These are phyloP conservation scores for Plectosphaerella plurivora DNA, from an alignment of 2,329 filamentous ascomycete species.

Conservation along the genomic window DNA sequence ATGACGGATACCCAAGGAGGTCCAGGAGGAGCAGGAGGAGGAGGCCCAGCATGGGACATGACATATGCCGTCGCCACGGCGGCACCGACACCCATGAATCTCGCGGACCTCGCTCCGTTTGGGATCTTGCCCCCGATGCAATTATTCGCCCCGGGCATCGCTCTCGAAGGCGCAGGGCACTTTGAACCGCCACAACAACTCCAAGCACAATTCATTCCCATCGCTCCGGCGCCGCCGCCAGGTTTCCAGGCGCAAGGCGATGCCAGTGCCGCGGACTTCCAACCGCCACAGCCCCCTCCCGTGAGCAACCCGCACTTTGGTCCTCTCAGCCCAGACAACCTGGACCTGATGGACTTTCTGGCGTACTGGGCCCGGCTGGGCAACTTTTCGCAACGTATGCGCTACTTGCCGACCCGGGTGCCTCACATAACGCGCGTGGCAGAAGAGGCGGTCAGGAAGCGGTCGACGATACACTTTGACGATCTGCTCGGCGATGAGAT, in stretches of 20 bases:
- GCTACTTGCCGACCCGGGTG: slow-evolving; percentile 11
- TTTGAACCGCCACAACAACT: too few species aligned
- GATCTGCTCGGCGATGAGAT: slow-evolving; percentile 51
- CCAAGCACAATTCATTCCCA: too few species aligned
- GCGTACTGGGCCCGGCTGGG: slow-evolving; percentile 37
- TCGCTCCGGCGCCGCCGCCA: too few species aligned
- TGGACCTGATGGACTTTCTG: slow-evolving; percentile 45
- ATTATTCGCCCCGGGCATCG: too few species aligned
- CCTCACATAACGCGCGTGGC: slow-evolving; percentile 20
- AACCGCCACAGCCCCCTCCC: neutral
- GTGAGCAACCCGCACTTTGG: slow-evolving; percentile 17
- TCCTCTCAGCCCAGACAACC: slow-evolving; percentile 42
- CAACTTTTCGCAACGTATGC: neutral
- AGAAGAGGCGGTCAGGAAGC: slow-evolving; percentile 20
- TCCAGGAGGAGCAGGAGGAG: slow-evolving; percentile 5
- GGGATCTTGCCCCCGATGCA: too few species aligned
- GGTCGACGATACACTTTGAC: slow-evolving; percentile 21
- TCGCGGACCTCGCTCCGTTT: too few species aligned
- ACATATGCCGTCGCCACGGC: neutral
- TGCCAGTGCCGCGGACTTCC: too few species aligned
- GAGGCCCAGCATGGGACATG: neutral
- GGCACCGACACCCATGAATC: too few species aligned
- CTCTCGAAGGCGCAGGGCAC: too few species aligned
- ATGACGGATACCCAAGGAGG: slow-evolving; percentile 31
- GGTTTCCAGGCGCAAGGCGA: too few species aligned